Conservation (phyloP, 768 basidiomycete species). For the Mycena filopes region DNA sequence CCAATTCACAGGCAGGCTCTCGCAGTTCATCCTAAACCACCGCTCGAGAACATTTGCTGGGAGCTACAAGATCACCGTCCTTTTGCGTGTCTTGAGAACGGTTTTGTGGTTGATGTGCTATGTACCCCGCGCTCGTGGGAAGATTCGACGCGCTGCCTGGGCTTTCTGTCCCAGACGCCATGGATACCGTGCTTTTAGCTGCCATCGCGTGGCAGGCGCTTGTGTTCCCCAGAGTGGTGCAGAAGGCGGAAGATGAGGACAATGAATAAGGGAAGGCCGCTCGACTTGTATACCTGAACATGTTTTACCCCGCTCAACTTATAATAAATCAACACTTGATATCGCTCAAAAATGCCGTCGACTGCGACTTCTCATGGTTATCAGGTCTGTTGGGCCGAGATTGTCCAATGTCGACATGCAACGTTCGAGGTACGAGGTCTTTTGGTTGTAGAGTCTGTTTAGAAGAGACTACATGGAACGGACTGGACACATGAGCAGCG, state of each 20-base stretch:
- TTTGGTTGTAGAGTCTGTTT: too few relatives aligned
- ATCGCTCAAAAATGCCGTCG: too few relatives aligned
- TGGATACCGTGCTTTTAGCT: conserved; percentile 6
- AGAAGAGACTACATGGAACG: too few relatives aligned
- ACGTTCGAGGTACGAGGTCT: too few relatives aligned
- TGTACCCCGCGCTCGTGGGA: conserved; percentile 20
- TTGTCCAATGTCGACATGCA: too few relatives aligned
- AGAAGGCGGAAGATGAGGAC: conserved; percentile 29
- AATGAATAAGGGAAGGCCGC: conserved; percentile 15
- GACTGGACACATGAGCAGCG: too few relatives aligned
- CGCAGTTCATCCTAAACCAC: conserved; percentile 30
- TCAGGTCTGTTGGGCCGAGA: too few relatives aligned
- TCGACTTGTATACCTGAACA: too few relatives aligned
- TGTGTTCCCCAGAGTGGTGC: conserved; percentile 25
- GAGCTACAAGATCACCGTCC: conserved; percentile 23
- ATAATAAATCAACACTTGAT: too few relatives aligned
- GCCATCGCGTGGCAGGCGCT: conserved; percentile 25
- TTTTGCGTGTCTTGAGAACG: not conserved
- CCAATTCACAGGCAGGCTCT: conserved; percentile 20
- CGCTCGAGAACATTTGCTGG: conserved; percentile 27
- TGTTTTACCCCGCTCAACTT: not conserved
- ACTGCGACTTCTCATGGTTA: too few relatives aligned
- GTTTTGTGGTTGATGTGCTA: conserved; percentile 13
- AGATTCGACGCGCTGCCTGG: conserved; percentile 30
- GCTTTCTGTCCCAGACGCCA: conserved; percentile 8